A percentile compares a stretch with the other conserved stretches of the same genome.
phyloP scores from a whole-genome alignment of 768 basidiomycete species.

The Calvatia gigantea region DNA sequence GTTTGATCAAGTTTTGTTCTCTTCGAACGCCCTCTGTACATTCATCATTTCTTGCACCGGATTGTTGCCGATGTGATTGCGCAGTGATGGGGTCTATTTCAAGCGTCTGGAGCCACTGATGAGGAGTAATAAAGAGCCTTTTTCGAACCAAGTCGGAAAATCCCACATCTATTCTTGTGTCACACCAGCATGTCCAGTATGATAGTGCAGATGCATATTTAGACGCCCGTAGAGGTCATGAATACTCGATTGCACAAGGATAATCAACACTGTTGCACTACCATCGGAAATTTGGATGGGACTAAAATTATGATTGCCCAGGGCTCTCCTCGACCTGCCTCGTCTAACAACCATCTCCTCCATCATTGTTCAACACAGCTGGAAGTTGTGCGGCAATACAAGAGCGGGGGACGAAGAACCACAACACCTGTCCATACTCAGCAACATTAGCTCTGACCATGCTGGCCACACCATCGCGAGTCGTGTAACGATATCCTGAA shows the following conservation, averaged over 20 bases:
- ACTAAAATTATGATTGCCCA: neutral
- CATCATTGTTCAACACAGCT: slow-evolving; percentile 20
- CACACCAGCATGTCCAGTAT: neutral
- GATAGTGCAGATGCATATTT: neutral
- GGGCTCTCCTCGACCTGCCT: neutral
- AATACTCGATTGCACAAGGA: neutral
- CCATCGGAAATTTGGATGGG: neutral
- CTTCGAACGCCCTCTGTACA: neutral
- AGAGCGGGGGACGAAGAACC: slow-evolving; percentile 25
- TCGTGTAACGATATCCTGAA: slow-evolving; percentile 21
- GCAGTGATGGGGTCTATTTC: neutral
- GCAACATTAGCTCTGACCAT: slow-evolving; percentile 24
- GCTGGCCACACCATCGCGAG: slow-evolving; percentile 19
- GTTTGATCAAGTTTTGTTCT: neutral
- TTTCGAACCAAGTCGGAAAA: neutral
- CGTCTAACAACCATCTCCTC: slow-evolving; percentile 20
- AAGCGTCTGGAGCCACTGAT: neutral
- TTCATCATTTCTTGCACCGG: neutral
- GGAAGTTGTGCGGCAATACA: slow-evolving; percentile 23
- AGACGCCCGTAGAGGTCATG: neutral
- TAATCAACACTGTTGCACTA: neutral
- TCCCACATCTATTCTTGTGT: neutral
- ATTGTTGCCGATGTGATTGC: neutral
- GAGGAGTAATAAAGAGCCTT: too few relatives aligned
- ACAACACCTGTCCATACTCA: slow-evolving; percentile 23